Evolutionary conservation across 2,329 filamentous ascomycete genomes (phyloP).

Genomic region (Exophiala spinifera): DNA sequence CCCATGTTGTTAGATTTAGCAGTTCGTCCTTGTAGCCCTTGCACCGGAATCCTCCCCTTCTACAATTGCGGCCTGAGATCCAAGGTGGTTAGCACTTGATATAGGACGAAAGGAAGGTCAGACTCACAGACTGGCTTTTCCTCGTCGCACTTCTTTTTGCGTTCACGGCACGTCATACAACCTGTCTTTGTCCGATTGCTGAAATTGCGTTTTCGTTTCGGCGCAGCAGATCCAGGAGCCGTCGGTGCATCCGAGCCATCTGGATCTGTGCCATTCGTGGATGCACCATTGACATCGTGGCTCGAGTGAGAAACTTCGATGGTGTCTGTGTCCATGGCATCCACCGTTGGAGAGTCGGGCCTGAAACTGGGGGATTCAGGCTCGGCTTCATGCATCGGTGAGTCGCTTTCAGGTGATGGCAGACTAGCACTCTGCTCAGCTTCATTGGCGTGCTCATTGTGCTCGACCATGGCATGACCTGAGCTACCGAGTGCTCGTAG

Average conservation of each 20-base stretch:
- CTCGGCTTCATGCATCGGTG: too few relatives aligned
- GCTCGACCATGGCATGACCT: constrained; percentile 12
- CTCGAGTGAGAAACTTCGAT: constrained; percentile 29
- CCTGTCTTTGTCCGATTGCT: constrained; percentile 95
- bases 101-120: constrained; percentile 13
- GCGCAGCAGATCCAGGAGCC: constrained; percentile 36
- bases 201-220: constrained; percentile 59
- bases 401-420: too few relatives aligned
- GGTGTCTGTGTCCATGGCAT: constrained; percentile 52
- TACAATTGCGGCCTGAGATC: constrained; percentile 76
- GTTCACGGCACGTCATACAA: constrained; percentile 82
- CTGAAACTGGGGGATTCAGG: constrained; percentile 38
- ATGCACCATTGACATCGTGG: constrained; percentile 29
- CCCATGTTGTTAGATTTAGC: constrained; percentile 65
- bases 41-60: constrained; percentile 84
- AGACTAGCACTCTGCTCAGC: constrained; percentile 8
- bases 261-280: constrained; percentile 29
- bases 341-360: constrained; percentile 52
- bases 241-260: constrained; percentile 25
- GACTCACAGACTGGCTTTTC: constrained; percentile 82
- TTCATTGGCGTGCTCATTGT: constrained; percentile 12
- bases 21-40: constrained; percentile 75
- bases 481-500: constrained; percentile 22
- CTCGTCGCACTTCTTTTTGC: constrained; percentile 99
- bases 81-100: constrained; percentile 1